These are phyloP conservation scores for Boletales sp. DNA, from an alignment of 768 basidiomycete species.

Conservation along the genomic window DNA sequence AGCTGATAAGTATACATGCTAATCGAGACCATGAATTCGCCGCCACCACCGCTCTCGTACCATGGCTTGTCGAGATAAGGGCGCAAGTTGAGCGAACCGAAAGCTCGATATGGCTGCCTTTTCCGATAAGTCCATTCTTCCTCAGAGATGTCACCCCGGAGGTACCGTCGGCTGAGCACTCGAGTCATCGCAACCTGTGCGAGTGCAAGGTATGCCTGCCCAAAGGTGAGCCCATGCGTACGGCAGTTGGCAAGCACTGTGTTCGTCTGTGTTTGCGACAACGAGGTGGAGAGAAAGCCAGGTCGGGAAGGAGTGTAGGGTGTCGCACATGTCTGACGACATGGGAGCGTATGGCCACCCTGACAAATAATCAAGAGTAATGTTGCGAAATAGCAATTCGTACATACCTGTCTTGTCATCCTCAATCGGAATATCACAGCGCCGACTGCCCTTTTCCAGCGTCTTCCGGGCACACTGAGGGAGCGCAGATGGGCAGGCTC, in stretches of 20 bases:
- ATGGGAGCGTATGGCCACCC: constrained; percentile 58
- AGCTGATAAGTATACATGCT: constrained; percentile 41
- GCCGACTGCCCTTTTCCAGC: constrained; percentile 48
- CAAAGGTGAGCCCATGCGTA: constrained; percentile 44
- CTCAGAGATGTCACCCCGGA: constrained; percentile 44
- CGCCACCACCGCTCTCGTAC: constrained; percentile 42
- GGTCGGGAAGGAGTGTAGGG: constrained; percentile 35
- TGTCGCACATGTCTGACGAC: constrained; percentile 37
- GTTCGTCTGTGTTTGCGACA: constrained; percentile 30
- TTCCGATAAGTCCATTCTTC: constrained; percentile 53
- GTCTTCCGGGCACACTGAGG: constrained; percentile 33
- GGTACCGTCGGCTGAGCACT: constrained; percentile 43
- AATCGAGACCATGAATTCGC: constrained; percentile 42
- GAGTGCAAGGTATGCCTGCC: constrained; percentile 46
- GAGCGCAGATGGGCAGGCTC: constrained; percentile 28
- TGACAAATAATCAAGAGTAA: constrained; percentile 16
- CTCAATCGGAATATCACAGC: constrained; percentile 34
- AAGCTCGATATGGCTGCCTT: constrained; percentile 45
- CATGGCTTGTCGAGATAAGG: constrained; percentile 47
- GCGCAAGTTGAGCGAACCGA: constrained; percentile 50
- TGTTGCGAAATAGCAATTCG: neutral
- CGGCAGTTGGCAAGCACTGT: constrained; percentile 39
- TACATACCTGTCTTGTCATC: constrained; percentile 34
- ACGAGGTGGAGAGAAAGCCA: constrained; percentile 14
- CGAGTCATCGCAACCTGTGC: constrained; percentile 53